A percentile compares a stretch with the other conserved stretches of the same genome.
Evolutionary conservation across 2,329 filamentous ascomycete genomes (phyloP).

Genomic region (Pseudophaeomoniella oleicola): DNA sequence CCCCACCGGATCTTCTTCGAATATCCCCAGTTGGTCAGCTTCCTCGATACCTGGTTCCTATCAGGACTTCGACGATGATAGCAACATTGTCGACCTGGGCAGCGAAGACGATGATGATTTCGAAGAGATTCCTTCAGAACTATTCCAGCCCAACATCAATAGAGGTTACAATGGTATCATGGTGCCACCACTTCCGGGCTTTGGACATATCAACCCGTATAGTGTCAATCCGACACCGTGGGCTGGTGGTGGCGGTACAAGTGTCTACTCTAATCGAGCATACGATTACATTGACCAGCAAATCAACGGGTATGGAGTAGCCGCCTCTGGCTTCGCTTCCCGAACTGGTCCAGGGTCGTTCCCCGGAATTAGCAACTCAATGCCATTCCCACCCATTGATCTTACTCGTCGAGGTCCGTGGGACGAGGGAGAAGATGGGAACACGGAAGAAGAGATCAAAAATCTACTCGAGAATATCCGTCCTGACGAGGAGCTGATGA

Average conservation of each 20-base stretch:
- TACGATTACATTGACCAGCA: slow-evolving; percentile 1
- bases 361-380: background rate
- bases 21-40: background rate
- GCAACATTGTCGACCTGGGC: background rate
- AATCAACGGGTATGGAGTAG: background rate
- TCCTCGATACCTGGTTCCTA: background rate
- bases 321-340: background rate
- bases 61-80: background rate
- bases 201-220: slow-evolving; percentile 10
- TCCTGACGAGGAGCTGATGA: slow-evolving; percentile 51
- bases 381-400: background rate
- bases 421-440: slow-evolving; percentile 28
- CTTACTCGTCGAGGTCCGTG: slow-evolving; percentile 7
- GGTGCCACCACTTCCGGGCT: slow-evolving; percentile 7
- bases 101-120: slow-evolving; percentile 18
- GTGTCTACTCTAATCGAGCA: slow-evolving; percentile 1
- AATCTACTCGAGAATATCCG: slow-evolving; percentile 58
- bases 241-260: slow-evolving; percentile 1
- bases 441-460: slow-evolving; percentile 52
- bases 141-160: slow-evolving; percentile 8
- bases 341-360: background rate
- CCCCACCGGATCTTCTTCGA: background rate
- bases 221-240: slow-evolving; percentile 5
- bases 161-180: background rate
- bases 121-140: slow-evolving; percentile 15